Conservation (phyloP, 2,329 filamentous ascomycete genomes). For the Aaosphaeria pasadenensis region DNA sequence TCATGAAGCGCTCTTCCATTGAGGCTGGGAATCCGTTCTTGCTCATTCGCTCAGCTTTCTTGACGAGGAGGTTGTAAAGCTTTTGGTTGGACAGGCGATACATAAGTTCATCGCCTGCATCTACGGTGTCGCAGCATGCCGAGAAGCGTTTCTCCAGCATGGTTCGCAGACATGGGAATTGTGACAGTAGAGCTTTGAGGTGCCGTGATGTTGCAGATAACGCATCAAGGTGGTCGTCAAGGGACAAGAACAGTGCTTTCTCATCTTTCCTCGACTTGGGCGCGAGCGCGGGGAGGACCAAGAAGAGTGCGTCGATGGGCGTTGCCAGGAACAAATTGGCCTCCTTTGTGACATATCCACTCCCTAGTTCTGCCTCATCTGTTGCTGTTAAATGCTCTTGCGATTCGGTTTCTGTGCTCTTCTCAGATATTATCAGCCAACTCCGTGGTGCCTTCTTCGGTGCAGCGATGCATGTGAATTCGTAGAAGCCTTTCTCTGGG, state of each 20-base stretch:
- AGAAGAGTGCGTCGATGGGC: slow-evolving; percentile 77
- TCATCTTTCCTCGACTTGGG: slow-evolving; percentile 45
- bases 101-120: slow-evolving; percentile 81
- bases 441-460: slow-evolving; percentile 52
- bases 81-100: slow-evolving; percentile 75
- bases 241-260: slow-evolving; percentile 64
- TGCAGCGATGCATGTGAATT: slow-evolving; percentile 58
- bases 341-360: slow-evolving; percentile 60
- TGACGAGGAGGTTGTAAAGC: slow-evolving; percentile 61
- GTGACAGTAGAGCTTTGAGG: slow-evolving; percentile 54
- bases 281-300: slow-evolving; percentile 71
- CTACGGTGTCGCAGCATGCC: slow-evolving; percentile 74
- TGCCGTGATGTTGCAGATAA: slow-evolving; percentile 57
- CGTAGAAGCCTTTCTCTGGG: slow-evolving; percentile 56
- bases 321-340: slow-evolving; percentile 83
- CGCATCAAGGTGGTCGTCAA: slow-evolving; percentile 70
- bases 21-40: slow-evolving; percentile 66
- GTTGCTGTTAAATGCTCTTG: slow-evolving; percentile 2
- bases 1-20: slow-evolving; percentile 83
- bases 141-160: slow-evolving; percentile 65
- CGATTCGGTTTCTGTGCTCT: slow-evolving; percentile 1
- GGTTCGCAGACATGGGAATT: slow-evolving; percentile 36
- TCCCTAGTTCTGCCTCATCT: slow-evolving; percentile 8
- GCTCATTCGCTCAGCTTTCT: slow-evolving; percentile 71
- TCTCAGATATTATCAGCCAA: slow-evolving; percentile 47